Base-by-base conservation (phyloP, 441 rosid species). In the Mallotus repandus region DNA sequence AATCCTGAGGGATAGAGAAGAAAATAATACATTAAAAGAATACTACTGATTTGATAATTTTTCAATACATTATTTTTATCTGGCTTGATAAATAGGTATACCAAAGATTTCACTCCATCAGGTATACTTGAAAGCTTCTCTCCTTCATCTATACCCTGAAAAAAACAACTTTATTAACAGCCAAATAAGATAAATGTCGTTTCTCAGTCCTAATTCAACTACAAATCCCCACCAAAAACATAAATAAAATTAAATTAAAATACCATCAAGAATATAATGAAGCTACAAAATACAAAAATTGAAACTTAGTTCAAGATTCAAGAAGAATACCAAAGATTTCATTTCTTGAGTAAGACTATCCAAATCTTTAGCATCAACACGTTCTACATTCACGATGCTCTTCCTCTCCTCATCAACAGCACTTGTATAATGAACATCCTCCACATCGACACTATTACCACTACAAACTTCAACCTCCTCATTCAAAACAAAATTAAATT, bases 311-410 rank as follows among this genome's bases (percentile, higher is more conserved):
- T 12, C 22, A 70, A 29, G n/a, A 46, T n/a, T 43, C 16, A 32
- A 75, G 69, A 52, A 56, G 13, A 68, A 25, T 87, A 92, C 95
- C 97, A 84, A 75, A 74, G 88, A 83, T 79, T 82, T 84, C 21
- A 83, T 81, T 75, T 84, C 82, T 57, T 86, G 82, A 35, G 82
- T 64, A 11, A 77, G 52, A 68, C 60, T 61, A 55, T 61, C 75
- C 22, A 82, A 55, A 48, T 70, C 72, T 54, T 83, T 69, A 38
- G 56, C 81, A 67, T 76, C 83, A 12, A 15, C 56, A 53, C 69
- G 71, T 71, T 75, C 78, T 69, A 65, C 78, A 12, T 45, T 45
- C 2, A 1, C 12, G 9, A 9, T 45, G 2, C 49, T 45, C 12
- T 63, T 57, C 14, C 32, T 50, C 68, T 62, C 74, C 35, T 73